A percentile compares a stretch with the other conserved stretches of the same genome.
phyloP scores from a whole-genome alignment of 202 grass and related monocot genomes.

The Tripidium arundinaceum region DNA sequence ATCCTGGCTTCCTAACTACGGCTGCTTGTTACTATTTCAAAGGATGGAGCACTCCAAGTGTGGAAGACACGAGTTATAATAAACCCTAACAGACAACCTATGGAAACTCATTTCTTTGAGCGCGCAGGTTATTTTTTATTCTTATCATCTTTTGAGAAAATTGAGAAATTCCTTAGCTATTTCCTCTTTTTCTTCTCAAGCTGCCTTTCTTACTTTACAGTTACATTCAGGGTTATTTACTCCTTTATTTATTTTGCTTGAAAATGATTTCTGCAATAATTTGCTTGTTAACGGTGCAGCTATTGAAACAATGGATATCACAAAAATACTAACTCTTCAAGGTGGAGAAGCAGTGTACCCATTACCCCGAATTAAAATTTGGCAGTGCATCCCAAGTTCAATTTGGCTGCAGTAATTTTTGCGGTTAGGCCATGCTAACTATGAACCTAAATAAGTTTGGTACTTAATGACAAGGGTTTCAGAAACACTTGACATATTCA shows the following conservation, averaged over 20 bases:
- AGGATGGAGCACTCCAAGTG: no score
- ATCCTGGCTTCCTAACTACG: no score
- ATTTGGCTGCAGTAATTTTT: constrained; percentile 89
- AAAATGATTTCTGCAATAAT: neutral
- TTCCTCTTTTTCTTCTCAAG: no score
- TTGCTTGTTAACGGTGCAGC: constrained; percentile 52
- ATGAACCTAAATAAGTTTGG: constrained; percentile 14
- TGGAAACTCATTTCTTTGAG: no score
- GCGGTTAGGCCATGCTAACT: constrained; percentile 50
- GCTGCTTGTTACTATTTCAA: no score
- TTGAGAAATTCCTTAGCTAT: no score
- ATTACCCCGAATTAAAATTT: constrained; percentile 81
- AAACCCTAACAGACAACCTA: no score
- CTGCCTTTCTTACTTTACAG: neutral
- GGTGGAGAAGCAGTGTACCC: constrained; percentile 99
- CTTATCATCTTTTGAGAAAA: no score
- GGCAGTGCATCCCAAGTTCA: constrained; percentile 89
- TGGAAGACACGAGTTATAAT: no score
- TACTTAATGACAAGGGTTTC: neutral
- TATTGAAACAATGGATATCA: constrained; percentile 92
- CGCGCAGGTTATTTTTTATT: no score
- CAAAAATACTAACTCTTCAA: constrained; percentile 88
- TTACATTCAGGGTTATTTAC: neutral
- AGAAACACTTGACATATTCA: constrained; percentile 29
- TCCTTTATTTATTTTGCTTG: neutral